Conservation (phyloP, 2,329 filamentous ascomycete genomes). For the Pseudogymnoascus sp. region DNA sequence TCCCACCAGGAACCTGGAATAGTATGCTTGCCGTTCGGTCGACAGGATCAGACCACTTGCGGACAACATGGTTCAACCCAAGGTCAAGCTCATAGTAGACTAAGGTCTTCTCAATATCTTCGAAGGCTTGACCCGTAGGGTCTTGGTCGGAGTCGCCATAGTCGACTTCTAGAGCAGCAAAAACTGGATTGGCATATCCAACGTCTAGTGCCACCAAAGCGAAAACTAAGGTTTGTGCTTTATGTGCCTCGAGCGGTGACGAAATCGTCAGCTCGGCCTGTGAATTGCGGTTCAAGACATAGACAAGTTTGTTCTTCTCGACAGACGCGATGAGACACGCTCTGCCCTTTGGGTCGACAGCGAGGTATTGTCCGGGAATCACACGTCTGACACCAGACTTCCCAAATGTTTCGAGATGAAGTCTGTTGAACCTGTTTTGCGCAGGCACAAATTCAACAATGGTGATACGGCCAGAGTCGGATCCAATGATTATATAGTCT, state of each 20-base stretch:
- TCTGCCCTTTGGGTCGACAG: conserved; percentile 89
- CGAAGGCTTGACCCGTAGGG: conserved; percentile 70
- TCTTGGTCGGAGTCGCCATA: conserved; percentile 90
- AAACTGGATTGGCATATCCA: conserved; percentile 94
- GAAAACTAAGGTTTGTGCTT: conserved; percentile 82
- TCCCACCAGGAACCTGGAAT: conserved; percentile 91
- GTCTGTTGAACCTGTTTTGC: conserved; percentile 76
- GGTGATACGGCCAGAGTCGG: conserved; percentile 90
- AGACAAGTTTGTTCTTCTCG: conserved; percentile 99
- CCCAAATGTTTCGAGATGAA: conserved; percentile 95
- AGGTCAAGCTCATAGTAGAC: conserved; percentile 98
- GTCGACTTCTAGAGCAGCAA: conserved; percentile 88
- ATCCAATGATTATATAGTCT: conserved; percentile 95
- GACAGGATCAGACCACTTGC: conserved; percentile 92
- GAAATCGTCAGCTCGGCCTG: conserved; percentile 95
- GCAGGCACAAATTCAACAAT: conserved; percentile 86
- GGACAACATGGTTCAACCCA: conserved; percentile 91
- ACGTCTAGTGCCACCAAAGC: conserved; percentile 84
- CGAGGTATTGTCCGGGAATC: conserved; percentile 90
- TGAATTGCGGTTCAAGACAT: conserved; percentile 90
- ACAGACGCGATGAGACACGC: conserved; percentile 89
- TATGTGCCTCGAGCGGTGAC: conserved; percentile 92
- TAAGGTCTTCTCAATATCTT: conserved; percentile 78
- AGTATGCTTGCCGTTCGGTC: conserved; percentile 82
- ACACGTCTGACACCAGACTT: conserved; percentile 93